These are phyloP conservation scores for Cryptosporidium sp. DNA, from an alignment of 169 alveolate genomes.

Conservation along the genomic window DNA sequence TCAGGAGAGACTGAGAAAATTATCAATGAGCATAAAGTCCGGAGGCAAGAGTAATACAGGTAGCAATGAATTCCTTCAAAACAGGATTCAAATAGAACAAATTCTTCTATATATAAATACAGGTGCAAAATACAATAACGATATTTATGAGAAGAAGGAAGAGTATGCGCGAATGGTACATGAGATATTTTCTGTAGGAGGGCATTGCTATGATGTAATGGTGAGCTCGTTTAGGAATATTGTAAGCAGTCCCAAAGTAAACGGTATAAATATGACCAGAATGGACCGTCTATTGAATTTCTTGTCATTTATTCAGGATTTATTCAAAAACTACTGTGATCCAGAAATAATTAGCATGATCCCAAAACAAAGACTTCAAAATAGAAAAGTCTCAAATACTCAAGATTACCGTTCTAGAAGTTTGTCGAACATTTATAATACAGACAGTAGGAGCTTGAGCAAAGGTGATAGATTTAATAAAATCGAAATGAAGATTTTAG, in stretches of 20 bases:
- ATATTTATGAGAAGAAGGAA: constrained; percentile 15
- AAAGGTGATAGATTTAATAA: background rate
- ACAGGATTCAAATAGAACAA: background rate
- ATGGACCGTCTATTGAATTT: constrained; percentile 62
- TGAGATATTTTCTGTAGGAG: constrained; percentile 26
- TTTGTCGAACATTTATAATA: background rate
- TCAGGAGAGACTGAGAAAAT: constrained; percentile 23
- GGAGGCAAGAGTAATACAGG: background rate
- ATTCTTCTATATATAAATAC: constrained; percentile 49
- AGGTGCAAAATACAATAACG: constrained; percentile 47
- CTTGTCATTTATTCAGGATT: constrained; percentile 31
- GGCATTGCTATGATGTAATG: constrained; percentile 41
- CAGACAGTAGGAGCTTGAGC: background rate
- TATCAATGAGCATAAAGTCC: background rate
- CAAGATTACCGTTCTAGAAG: background rate
- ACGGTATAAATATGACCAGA: constrained; percentile 41
- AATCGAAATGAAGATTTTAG: background rate
- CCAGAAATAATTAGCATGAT: constrained; percentile 11
- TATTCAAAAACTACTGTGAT: constrained; percentile 50
- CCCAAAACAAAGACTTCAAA: background rate
- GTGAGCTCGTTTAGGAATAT: constrained; percentile 44
- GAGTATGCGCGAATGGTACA: constrained; percentile 26
- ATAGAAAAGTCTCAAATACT: background rate
- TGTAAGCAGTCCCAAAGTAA: constrained; percentile 1
- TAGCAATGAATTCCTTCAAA: background rate